Base-by-base conservation (phyloP, 2,329 filamentous ascomycete species). In the Sporothrix euskadiensis region DNA sequence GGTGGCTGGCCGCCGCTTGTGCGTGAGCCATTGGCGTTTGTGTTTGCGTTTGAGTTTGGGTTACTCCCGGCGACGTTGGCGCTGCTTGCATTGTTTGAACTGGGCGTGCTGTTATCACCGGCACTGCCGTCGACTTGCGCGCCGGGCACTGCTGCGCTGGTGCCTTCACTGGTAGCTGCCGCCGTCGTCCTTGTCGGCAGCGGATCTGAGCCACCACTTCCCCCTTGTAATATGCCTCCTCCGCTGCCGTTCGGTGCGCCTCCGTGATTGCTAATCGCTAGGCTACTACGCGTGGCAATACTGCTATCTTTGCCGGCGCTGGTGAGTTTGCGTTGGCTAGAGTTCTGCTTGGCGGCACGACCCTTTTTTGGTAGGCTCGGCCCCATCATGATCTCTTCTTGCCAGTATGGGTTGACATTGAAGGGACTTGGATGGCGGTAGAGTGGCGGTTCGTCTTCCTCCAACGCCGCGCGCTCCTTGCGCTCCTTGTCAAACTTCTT, bases 391-490 rank as follows among this genome's bases (percentile, higher is more conserved):
- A 98, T 97, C 81, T 98, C 94, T 79, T 96, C 92, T 44, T 88
- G 85, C 94, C 94, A 98, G 82, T 93, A 93, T 14, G 91, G 91
- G 78, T 98, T 98, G 39, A 94, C 97, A 78, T 90, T 91, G 78
- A 94, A 96, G 0, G 94, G 92, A 61, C 90, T 89, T 1, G 92
- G 94, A 78, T 98, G 94, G 69, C 89, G 87, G 81, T 97, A 96
- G 12, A 89, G 82, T 56, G 88, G 89, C 0, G 93, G 92, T 80
- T 94, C 89, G 76, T 94, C 89, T 72, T 87, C 87, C 77, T 92
- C 88, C 73, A 90, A 82, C 74, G 85, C 88, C 63, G 87, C 86
- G 80, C 92, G 91, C 77, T 91, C 88, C 77, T 88, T 85, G 73
- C 90, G 87, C 75, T 91, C 90, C 78, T 87, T 87, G 79, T 89